Conservation (phyloP, 176 grass and related monocot species). For the Poa annua region DNA sequence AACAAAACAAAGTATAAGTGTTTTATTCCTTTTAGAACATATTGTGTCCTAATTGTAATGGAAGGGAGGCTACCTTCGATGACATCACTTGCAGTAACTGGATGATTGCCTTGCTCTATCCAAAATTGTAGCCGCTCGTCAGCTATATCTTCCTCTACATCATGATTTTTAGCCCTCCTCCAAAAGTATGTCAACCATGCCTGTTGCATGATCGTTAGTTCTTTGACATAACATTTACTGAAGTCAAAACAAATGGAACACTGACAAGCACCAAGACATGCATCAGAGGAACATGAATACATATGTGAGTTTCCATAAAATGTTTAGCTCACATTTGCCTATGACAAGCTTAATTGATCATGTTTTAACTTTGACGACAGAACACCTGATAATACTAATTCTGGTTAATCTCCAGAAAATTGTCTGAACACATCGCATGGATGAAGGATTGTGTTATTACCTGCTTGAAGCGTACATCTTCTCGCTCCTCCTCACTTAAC, state of each 20-base stretch:
- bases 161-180: constrained; percentile 81
- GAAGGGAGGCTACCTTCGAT: constrained; percentile 70
- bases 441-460: constrained; percentile 44
- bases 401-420: constrained; percentile 15
- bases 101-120: constrained; percentile 82
- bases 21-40: background rate
- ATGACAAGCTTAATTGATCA: background rate
- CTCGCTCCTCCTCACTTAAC: constrained; percentile 76
- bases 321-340: constrained; percentile 33
- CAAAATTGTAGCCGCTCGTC: constrained; percentile 93
- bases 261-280: background rate
- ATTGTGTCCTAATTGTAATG: background rate
- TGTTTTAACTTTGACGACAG: background rate
- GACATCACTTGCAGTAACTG: constrained; percentile 56
- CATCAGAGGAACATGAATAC: background rate
- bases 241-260: constrained; percentile 22
- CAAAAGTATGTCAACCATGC: constrained; percentile 94
- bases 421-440: constrained; percentile 14
- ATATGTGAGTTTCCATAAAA: constrained; percentile 1
- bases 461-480: constrained; percentile 95
- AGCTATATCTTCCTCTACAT: constrained; percentile 95
- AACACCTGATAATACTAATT: constrained; percentile 12
- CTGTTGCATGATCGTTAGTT: constrained; percentile 46
- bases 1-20: constrained; percentile 8
- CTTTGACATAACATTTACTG: background rate